phyloP scores from a whole-genome alignment of 108 stramenopile species.

The Discostella pseudostelligera region DNA sequence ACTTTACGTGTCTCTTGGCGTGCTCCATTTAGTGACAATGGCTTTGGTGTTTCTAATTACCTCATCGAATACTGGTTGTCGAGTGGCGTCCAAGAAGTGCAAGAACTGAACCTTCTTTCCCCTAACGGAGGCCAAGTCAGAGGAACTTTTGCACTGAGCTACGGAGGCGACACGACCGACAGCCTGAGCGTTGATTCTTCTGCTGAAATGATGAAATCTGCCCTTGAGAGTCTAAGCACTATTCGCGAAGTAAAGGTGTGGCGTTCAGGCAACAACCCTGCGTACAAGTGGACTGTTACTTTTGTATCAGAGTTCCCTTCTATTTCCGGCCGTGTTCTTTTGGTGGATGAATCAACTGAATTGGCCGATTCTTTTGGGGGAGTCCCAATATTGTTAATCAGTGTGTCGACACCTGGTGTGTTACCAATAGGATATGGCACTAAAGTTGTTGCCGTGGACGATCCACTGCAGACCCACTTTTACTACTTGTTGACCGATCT shows the following conservation, averaged over 20 bases:
- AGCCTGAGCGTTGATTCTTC: conserved; percentile 52
- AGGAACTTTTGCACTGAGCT: conserved; percentile 35
- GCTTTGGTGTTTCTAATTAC: conserved; percentile 56
- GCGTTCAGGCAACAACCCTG: conserved; percentile 26
- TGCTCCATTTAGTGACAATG: conserved; percentile 48
- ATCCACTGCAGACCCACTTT: conserved; percentile 22
- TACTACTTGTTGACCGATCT: conserved; percentile 41
- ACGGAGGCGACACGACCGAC: conserved; percentile 26
- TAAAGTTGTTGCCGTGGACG: conserved; percentile 22
- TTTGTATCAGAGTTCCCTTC: conserved; percentile 61
- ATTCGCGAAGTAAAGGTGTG: conserved; percentile 59
- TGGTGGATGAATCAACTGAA: conserved; percentile 21
- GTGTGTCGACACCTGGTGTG: conserved; percentile 31
- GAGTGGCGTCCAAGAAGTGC: conserved; percentile 46
- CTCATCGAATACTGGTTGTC: conserved; percentile 73
- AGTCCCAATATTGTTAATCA: conserved; percentile 9
- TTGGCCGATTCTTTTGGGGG: conserved; percentile 12
- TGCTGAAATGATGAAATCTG: conserved; percentile 42
- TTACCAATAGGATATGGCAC: conserved; percentile 44
- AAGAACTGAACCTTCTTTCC: conserved; percentile 35
- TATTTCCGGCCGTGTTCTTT: conserved; percentile 18
- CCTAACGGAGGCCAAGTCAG: conserved; percentile 16
- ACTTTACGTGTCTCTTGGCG: conserved; percentile 63
- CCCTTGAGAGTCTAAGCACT: conserved; percentile 52
- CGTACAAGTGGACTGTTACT: conserved; percentile 65